phyloP scores from a whole-genome alignment of 164 flowering plant genomes.

The Litsea cubeba region DNA sequence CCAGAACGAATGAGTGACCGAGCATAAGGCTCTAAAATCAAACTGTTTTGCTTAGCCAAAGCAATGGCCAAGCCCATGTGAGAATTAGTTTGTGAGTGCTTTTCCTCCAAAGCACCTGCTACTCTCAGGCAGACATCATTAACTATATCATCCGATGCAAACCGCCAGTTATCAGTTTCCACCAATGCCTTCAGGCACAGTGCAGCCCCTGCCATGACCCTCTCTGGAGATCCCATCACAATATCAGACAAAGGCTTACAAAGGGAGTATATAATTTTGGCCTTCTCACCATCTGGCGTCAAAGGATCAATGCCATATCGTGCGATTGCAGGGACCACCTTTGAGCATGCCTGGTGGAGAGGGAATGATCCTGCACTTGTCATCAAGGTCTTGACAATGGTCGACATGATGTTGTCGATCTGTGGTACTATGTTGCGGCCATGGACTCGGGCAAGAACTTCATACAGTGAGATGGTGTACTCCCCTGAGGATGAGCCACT shows the following conservation, averaged over 20 bases:
- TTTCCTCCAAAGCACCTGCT: slow-evolving; percentile 76
- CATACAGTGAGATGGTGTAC: slow-evolving; percentile 78
- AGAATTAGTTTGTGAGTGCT: slow-evolving; percentile 57
- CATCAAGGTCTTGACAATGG: slow-evolving; percentile 63
- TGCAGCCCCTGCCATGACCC: slow-evolving; percentile 85
- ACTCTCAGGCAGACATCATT: slow-evolving; percentile 79
- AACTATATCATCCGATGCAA: slow-evolving; percentile 78
- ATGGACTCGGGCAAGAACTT: slow-evolving; percentile 81
- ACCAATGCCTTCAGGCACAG: slow-evolving; percentile 81
- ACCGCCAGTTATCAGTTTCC: slow-evolving; percentile 90
- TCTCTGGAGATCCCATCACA: slow-evolving; percentile 66
- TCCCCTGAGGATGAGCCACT: slow-evolving; percentile 53
- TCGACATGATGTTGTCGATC: slow-evolving; percentile 72
- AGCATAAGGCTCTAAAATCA: slow-evolving; percentile 77
- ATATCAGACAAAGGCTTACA: slow-evolving; percentile 82
- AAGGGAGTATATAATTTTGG: slow-evolving; percentile 58
- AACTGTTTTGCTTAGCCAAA: slow-evolving; percentile 63
- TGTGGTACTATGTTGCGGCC: slow-evolving; percentile 78
- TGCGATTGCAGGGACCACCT: slow-evolving; percentile 85
- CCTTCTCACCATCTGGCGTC: slow-evolving; percentile 67
- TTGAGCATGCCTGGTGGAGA: slow-evolving; percentile 89
- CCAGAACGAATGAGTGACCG: slow-evolving; percentile 69
- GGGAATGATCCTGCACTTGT: slow-evolving; percentile 83
- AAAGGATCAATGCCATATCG: slow-evolving; percentile 76
- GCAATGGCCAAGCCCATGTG: slow-evolving; percentile 86